phyloP scores from a whole-genome alignment of 345 rosid species.

The Melaleuca quinquenervia region DNA sequence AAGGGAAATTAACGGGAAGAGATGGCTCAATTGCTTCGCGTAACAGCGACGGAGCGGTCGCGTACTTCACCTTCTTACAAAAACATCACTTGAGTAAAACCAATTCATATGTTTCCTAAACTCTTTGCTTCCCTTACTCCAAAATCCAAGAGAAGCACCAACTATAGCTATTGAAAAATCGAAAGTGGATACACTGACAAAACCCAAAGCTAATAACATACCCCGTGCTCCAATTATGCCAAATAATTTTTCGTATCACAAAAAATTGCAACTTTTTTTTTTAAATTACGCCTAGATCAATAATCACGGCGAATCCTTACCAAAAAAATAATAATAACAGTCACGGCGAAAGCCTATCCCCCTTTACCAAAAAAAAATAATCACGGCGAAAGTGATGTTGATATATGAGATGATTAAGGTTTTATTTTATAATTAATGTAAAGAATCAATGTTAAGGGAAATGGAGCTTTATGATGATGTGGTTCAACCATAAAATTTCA shows the following conservation, averaged over 20 bases:
- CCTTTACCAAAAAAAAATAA: too few relatives aligned
- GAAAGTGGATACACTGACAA: neutral
- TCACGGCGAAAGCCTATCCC: too few relatives aligned
- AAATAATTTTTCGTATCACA: neutral
- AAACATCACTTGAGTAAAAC: neutral
- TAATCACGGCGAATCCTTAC: too few relatives aligned
- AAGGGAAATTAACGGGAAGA: neutral
- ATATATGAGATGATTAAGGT: too few relatives aligned
- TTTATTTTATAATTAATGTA: too few relatives aligned
- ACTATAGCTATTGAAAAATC: neutral
- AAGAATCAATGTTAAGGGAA: neutral
- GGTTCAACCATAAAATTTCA: neutral
- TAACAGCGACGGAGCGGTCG: neutral
- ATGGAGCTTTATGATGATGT: neutral
- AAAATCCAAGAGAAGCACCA: neutral
- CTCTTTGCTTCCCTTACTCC: neutral
- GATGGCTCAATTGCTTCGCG: neutral
- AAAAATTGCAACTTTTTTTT: neutral
- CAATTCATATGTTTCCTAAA: neutral
- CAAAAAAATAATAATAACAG: too few relatives aligned
- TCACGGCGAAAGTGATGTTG: too few relatives aligned
- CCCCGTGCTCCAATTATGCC: accelerated
- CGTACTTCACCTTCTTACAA: neutral
- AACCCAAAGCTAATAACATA: neutral
- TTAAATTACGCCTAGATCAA: too few relatives aligned